phyloP scores from a whole-genome alignment of 2,329 filamentous ascomycete species.

The Colletotrichum zoysiae region DNA sequence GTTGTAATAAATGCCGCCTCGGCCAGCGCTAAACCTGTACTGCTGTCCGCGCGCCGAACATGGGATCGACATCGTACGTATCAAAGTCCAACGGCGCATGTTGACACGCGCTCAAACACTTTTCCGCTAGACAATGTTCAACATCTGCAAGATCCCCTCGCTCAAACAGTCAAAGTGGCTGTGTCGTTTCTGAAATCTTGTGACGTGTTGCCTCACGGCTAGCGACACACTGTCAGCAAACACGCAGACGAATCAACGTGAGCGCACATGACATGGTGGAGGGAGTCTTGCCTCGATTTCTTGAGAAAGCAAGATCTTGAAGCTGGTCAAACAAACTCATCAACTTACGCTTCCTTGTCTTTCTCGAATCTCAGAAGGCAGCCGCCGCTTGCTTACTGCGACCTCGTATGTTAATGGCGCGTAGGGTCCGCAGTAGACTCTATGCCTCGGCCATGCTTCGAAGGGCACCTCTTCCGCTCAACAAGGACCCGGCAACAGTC shows the following conservation, averaged over 20 bases:
- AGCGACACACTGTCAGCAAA: constrained; percentile 17
- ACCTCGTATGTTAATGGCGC: background rate
- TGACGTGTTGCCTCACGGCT: constrained; percentile 28
- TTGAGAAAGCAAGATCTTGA: background rate
- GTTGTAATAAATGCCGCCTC: background rate
- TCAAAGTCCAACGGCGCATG: constrained; percentile 22
- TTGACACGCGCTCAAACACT: constrained; percentile 10
- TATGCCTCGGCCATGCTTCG: background rate
- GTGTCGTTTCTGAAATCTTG: constrained; percentile 29
- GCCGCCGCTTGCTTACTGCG: background rate
- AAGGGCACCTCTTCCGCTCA: background rate
- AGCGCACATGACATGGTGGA: background rate
- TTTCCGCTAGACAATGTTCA: background rate
- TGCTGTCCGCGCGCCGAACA: constrained; percentile 29
- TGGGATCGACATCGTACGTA: constrained; percentile 28
- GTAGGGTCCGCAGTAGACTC: background rate
- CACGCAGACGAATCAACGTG: background rate
- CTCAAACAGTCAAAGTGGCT: constrained; percentile 35
- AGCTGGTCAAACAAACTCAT: background rate
- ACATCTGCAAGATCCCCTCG: constrained; percentile 25
- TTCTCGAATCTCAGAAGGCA: background rate
- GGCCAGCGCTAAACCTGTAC: constrained; percentile 22
- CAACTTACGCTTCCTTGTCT: background rate
- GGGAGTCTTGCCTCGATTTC: background rate
- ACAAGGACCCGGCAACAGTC: background rate